phyloP scores from a whole-genome alignment of 805 yeast genomes.

The Maudiozyma saulgeensis region DNA sequence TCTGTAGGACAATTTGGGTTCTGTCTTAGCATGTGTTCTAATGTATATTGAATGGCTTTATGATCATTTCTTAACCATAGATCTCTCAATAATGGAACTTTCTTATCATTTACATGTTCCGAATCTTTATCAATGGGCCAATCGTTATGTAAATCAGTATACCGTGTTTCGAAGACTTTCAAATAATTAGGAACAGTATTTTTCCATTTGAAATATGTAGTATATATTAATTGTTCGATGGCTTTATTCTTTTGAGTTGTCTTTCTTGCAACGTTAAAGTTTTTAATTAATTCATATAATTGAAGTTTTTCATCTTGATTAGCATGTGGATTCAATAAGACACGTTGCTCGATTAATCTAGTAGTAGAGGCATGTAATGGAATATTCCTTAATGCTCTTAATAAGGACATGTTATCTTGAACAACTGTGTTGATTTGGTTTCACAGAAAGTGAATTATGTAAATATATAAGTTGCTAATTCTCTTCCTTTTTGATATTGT shows the following conservation, averaged over 20 bases:
- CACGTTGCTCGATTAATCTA: not conserved
- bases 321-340: not conserved
- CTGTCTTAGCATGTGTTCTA: not conserved
- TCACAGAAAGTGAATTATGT: too few relatives aligned
- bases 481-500: not conserved
- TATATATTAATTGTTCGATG: not conserved
- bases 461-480: not conserved
- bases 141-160: not conserved
- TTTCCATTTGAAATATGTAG: not conserved
- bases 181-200: conserved; percentile 4
- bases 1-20: not conserved
- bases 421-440: not conserved
- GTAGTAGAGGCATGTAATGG: conserved; percentile 1
- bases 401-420: not conserved
- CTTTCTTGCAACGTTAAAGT: not conserved
- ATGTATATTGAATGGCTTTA: not conserved
- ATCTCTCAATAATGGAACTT: not conserved
- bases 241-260: not conserved
- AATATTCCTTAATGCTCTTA: not conserved
- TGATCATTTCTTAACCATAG: not conserved
- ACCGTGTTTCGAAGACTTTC: conserved; percentile 1
- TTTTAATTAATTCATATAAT: not conserved
- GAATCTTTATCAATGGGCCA: conserved; percentile 8
- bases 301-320: not conserved
- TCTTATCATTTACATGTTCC: not conserved